These are phyloP conservation scores for Mucor saturninus DNA, from an alignment of 371 early-diverging fungal genomes.

Conservation along the genomic window DNA sequence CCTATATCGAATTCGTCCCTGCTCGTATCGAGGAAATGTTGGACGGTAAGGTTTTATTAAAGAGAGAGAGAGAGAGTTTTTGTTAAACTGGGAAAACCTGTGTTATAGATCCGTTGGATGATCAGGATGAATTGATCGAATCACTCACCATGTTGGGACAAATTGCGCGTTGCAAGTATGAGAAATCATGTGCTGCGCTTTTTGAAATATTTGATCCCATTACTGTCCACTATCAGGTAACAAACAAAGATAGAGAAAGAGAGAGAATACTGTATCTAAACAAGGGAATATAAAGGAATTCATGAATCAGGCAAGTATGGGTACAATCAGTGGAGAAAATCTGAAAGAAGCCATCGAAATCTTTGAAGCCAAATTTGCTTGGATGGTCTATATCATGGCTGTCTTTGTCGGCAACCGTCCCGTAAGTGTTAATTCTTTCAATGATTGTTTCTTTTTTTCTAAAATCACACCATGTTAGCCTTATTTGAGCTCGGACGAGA, in stretches of 20 bases:
- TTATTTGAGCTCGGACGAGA: conserved; percentile 61
- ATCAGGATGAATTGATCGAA: conserved; percentile 67
- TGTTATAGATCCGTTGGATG: conserved; percentile 67
- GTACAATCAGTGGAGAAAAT: conserved; percentile 24
- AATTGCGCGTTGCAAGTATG: conserved; percentile 75
- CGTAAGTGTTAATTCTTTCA: too few relatives aligned
- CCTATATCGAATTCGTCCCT: conserved; percentile 55
- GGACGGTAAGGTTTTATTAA: conserved; percentile 46
- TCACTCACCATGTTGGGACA: conserved; percentile 71
- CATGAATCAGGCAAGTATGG: conserved; percentile 28
- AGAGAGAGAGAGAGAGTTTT: background rate
- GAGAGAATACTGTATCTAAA: too few relatives aligned
- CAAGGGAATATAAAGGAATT: conserved; percentile 10
- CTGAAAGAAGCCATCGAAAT: conserved; percentile 46
- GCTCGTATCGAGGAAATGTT: conserved; percentile 57
- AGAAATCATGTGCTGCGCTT: conserved; percentile 57
- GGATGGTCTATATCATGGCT: conserved; percentile 78
- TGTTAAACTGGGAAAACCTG: background rate
- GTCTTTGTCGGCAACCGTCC: conserved; percentile 66
- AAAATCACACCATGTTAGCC: conserved; percentile 27
- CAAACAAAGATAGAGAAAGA: background rate
- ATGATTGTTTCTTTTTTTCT: background rate
- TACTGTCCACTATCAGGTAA: conserved; percentile 58
- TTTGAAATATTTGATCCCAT: conserved; percentile 65
- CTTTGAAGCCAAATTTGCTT: conserved; percentile 69